These are phyloP conservation scores for Tricholoma saponaceum DNA, from an alignment of 768 basidiomycete genomes.

Conservation along the genomic window DNA sequence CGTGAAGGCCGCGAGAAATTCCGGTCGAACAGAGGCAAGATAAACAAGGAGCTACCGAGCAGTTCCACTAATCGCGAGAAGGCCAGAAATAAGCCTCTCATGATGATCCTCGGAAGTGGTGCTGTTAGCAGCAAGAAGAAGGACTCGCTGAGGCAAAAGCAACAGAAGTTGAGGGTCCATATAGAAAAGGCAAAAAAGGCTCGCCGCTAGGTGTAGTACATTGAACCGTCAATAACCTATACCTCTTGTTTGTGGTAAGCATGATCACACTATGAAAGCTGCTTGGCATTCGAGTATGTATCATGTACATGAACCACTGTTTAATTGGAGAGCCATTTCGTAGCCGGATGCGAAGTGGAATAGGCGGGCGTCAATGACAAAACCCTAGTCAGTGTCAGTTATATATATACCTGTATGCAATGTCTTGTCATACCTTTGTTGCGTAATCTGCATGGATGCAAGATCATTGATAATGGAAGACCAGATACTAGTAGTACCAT, in stretches of 20 bases:
- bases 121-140: constrained; percentile 83
- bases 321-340: constrained; percentile 43
- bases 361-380: constrained; percentile 71
- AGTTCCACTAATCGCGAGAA: constrained; percentile 92
- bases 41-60: constrained; percentile 75
- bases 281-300: constrained; percentile 1
- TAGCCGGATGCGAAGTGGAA: constrained; percentile 74
- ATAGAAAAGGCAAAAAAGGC: constrained; percentile 66
- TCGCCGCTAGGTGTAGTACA: constrained; percentile 18
- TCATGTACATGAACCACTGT: constrained; percentile 1
- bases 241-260: not conserved
- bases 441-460: constrained; percentile 44
- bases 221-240: constrained; percentile 6
- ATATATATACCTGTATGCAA: not conserved
- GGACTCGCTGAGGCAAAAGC: constrained; percentile 76
- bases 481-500: constrained; percentile 12
- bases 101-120: constrained; percentile 84
- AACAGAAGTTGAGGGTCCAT: constrained; percentile 71
- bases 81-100: constrained; percentile 89
- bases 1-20: constrained; percentile 94
- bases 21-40: constrained; percentile 87
- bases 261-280: no score
- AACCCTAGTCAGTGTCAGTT: constrained; percentile 37
- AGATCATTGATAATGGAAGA: constrained; percentile 1
- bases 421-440: constrained; percentile 38